Conservation (phyloP, 805 yeast species). For the Kodamaea hsintzibuensis region DNA sequence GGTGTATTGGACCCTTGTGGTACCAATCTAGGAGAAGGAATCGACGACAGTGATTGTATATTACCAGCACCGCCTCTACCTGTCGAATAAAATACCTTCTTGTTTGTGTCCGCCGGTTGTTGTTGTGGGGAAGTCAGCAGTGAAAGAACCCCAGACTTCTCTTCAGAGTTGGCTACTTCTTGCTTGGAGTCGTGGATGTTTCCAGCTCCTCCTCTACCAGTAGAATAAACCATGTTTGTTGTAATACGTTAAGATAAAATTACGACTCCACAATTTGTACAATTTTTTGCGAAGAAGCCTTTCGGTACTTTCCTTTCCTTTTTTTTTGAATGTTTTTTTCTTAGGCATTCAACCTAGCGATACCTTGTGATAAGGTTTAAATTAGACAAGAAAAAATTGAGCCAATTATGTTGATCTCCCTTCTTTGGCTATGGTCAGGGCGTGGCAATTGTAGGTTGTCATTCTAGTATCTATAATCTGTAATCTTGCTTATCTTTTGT, state of each 20-base stretch:
- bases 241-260: background rate
- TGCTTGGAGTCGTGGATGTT: constrained; percentile 27
- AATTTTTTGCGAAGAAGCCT: constrained; percentile 1
- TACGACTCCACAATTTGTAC: constrained; percentile 5
- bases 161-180: constrained; percentile 15
- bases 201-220: constrained; percentile 45
- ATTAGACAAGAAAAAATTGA: background rate
- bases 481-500: too few relatives aligned
- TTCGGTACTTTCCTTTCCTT: background rate
- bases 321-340: constrained; percentile 1
- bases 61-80: constrained; percentile 84
- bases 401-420: background rate
- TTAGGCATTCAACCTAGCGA: background rate
- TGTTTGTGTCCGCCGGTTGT: constrained; percentile 15
- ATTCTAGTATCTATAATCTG: too few relatives aligned
- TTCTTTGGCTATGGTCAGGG: too few relatives aligned
- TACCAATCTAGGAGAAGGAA: constrained; percentile 55
- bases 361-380: background rate
- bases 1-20: constrained; percentile 67
- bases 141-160: background rate
- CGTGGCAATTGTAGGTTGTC: background rate
- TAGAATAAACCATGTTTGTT: constrained; percentile 28
- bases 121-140: constrained; percentile 6
- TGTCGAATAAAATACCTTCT: constrained; percentile 52
- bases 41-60: constrained; percentile 41